Evolutionary conservation across 2,329 filamentous ascomycete genomes (phyloP).

Genomic region (Aspergillus brunneoviolaceus): DNA sequence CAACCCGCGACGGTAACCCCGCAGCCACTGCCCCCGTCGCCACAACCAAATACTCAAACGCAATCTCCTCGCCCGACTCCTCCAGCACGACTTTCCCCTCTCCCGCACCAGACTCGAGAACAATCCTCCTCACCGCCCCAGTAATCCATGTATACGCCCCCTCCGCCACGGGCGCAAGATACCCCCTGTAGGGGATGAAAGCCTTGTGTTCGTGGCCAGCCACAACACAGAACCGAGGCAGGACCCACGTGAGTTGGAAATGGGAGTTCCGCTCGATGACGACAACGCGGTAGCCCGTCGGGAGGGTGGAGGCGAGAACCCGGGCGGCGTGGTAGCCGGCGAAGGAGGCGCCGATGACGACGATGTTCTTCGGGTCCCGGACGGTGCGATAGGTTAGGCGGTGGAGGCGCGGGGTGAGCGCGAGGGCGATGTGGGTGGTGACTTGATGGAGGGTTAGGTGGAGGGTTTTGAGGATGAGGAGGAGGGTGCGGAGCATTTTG

Average conservation of each 20-base stretch:
- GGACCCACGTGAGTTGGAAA: slow-evolving; percentile 1
- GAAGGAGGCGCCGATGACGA: slow-evolving; percentile 60
- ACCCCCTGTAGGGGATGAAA: slow-evolving; percentile 11
- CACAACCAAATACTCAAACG: slow-evolving; percentile 6
- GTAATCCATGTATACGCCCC: not conserved
- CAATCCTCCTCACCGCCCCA: not conserved
- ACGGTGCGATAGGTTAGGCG: slow-evolving; percentile 15
- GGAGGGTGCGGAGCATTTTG: no score
- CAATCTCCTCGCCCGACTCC: not conserved
- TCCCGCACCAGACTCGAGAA: not conserved
- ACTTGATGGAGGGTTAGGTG: no score
- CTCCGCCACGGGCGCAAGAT: not conserved
- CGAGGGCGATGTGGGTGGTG: no score
- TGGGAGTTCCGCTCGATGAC: slow-evolving; percentile 12
- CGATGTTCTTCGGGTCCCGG: slow-evolving; percentile 45
- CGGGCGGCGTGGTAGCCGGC: slow-evolving; percentile 54
- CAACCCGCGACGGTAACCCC: not conserved
- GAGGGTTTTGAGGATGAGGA: no score
- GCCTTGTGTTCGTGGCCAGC: slow-evolving; percentile 1
- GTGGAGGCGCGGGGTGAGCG: slow-evolving; percentile 3
- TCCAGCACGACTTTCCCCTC: not conserved
- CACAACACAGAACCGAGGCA: slow-evolving; percentile 7
- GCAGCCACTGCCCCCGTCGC: slow-evolving; percentile 6
- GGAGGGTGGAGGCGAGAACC: slow-evolving; percentile 51
- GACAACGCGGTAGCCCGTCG: slow-evolving; percentile 34